A percentile compares a stretch with the other conserved stretches of the same genome.
Evolutionary conservation across 1,139 yeast species (phyloP).

Genomic region (Geotrichum histeridarum): DNA sequence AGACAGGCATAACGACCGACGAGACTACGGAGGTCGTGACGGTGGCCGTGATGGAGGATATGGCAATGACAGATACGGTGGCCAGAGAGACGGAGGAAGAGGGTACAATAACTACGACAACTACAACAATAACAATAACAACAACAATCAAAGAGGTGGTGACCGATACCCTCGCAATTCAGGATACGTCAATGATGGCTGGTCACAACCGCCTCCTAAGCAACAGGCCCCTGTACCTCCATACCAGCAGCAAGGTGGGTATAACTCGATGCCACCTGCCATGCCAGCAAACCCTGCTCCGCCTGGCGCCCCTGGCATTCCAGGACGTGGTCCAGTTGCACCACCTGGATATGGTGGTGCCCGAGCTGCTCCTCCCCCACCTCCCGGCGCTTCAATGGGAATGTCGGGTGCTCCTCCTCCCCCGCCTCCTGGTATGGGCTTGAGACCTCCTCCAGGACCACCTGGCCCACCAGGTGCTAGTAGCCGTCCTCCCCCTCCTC

Average conservation of each 20-base stretch:
- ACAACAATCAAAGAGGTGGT: conserved; percentile 7
- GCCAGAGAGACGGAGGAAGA: neutral
- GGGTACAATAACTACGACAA: neutral
- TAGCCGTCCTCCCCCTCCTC: conserved; percentile 28
- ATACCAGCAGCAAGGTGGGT: conserved; percentile 11
- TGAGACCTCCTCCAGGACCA: conserved; percentile 25
- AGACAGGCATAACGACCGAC: conserved; percentile 4
- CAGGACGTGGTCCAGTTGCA: conserved; percentile 21
- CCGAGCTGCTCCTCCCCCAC: neutral
- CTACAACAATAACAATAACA: conserved; percentile 7
- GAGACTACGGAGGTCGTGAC: conserved; percentile 3
- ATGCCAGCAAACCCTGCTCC: neutral
- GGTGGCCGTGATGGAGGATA: conserved; percentile 5
- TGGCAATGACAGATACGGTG: conserved; percentile 3
- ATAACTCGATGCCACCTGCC: conserved; percentile 14
- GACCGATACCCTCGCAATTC: conserved; percentile 17
- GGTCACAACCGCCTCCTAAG: conserved; percentile 7
- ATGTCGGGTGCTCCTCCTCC: conserved; percentile 24
- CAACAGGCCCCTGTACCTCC: conserved; percentile 10
- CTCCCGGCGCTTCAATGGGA: conserved; percentile 8
- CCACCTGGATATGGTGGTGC: neutral
- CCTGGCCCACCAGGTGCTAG: conserved; percentile 22
- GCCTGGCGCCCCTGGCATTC: conserved; percentile 23
- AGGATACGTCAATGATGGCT: conserved; percentile 14
- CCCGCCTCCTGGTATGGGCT: conserved; percentile 31